Evolutionary conservation across 805 yeast genomes (phyloP), one percentile per base, ranked within the genome.

Genomic region (Danielozyma ontarioensis): DNA sequence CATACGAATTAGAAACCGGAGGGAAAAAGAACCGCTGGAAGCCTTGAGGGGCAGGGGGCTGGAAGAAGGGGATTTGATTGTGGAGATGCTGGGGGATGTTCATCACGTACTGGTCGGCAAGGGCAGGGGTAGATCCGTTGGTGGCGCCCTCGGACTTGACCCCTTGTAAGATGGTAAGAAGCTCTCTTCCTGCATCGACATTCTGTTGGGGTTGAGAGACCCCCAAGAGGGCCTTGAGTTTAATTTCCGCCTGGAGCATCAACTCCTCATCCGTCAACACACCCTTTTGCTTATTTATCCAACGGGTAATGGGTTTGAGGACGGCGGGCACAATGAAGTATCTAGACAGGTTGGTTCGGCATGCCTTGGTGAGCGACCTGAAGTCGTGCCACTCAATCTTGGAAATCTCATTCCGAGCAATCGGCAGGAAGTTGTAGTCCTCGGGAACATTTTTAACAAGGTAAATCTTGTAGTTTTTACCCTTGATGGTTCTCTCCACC

Each of bases 351-450:
- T 51, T 44, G 48, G 45, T n/a, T 61, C 70, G 51, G 52, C 59
- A 46, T 52, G 65, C 68, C 62, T 73, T 48, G 33, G 49, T 59
- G 19, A 66, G 48, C 6, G 44, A 17, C 45, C 56, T 78, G 41
- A 83, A 62, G 45, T 78, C 81, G 42, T 66, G 59, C 97, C 97
- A 90, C 57, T 80, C 72, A 32, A 90, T 85, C 35, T 76, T 74
- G 28, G 80, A 75, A 44, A 93, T 94, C 61, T 93, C 99, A 54
- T 84, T 84, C 50, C 96, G 74, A 2, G 86, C 95, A 38, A 72
- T 65, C 1, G 98, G 97, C 41, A 68, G 74, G 50, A 93, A 93
- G n/a, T 58, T 56, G 29, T 75, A 74, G 41, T 76, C 78, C 44
- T 83, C 88, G 2, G 96, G 88, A 2, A 93, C 83, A 32, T 83